Evolutionary conservation across 176 grass and related monocot genomes (phyloP).

Genomic region (Zea mays): Zm-B73-REFERENCE-NAM-5.0 NC_050099.1:199260001-199260500

Average conservation of each 20-base stretch:
- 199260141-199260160: conserved; percentile 27
- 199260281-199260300: neutral
- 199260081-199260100: too few species aligned
- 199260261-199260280: neutral
- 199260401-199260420: too few species aligned
- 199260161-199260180: neutral
- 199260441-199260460: too few species aligned
- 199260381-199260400: neutral
- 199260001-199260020: conserved; percentile 85
- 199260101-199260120: neutral
- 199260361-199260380: neutral
- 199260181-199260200: conserved; percentile 2
- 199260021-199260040: conserved; percentile 61
- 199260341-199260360: neutral
- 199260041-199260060: conserved; percentile 88
- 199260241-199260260: neutral
- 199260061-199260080: conserved; percentile 66
- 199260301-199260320: neutral
- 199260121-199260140: conserved; percentile 9
- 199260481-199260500: too few species aligned
- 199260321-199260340: neutral
- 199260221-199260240: neutral
- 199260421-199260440: too few species aligned
- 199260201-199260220: neutral
- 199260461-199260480: too few species aligned